These are phyloP conservation scores for Cladosporium sp. DNA, from an alignment of 2,329 filamentous ascomycete genomes.

Conservation along the genomic window DNA sequence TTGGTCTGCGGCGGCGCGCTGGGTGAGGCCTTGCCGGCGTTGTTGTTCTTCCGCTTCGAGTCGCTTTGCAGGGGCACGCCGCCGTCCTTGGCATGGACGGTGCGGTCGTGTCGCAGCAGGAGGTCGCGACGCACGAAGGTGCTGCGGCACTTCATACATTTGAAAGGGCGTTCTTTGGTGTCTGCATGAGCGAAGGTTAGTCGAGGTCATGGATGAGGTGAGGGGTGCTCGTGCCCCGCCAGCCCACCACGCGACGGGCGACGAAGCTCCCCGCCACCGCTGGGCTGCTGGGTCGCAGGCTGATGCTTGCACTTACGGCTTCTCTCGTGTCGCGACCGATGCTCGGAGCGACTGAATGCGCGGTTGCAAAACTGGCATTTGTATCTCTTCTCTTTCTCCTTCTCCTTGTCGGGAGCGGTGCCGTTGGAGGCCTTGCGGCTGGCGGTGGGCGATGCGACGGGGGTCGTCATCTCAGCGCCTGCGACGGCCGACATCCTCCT, in stretches of 20 bases:
- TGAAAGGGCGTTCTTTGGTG: conserved; percentile 98
- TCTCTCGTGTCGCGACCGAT: conserved; percentile 92
- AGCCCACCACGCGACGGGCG: conserved; percentile 18
- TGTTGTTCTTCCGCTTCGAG: conserved; percentile 65
- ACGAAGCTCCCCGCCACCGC: conserved; percentile 12
- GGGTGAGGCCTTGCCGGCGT: conserved; percentile 32
- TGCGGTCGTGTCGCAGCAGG: conserved; percentile 92
- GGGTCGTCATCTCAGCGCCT: conserved; percentile 50
- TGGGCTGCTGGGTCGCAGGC: conserved; percentile 10
- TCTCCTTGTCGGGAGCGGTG: conserved; percentile 14
- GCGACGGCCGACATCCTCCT: conserved; percentile 18
- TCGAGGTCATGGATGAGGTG: neutral
- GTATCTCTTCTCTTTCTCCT: conserved; percentile 78
- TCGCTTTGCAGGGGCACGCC: conserved; percentile 91
- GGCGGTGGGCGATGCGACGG: conserved; percentile 58
- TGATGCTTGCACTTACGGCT: conserved; percentile 69
- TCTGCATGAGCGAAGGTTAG: conserved; percentile 49
- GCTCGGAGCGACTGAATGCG: conserved; percentile 95
- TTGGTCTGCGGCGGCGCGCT: conserved; percentile 58
- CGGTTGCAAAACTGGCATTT: conserved; percentile 98
- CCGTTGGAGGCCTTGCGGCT: conserved; percentile 22
- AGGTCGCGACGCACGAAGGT: conserved; percentile 97
- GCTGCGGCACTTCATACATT: conserved; percentile 95
- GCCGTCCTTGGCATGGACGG: conserved; percentile 96
- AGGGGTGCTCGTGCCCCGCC: conserved; percentile 18